Evolutionary conservation across 2,329 filamentous ascomycete genomes (phyloP).

Genomic region (Colletotrichum tanaceti): DNA sequence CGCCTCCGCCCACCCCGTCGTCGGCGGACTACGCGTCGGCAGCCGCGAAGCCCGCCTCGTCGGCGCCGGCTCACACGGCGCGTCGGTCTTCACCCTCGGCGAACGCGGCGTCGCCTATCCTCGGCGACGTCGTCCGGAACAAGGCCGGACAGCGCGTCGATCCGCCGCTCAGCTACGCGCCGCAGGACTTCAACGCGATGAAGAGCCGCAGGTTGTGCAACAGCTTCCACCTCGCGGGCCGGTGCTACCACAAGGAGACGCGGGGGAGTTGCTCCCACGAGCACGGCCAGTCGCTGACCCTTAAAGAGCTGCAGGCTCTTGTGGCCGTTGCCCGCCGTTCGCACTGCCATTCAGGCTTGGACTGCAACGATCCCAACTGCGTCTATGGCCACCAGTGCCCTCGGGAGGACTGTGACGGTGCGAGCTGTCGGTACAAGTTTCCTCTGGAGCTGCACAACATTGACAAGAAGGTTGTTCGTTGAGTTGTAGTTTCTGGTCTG

Average conservation of each 20-base stretch:
- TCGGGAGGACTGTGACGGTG: conserved; percentile 31
- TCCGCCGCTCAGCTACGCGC: conserved; percentile 40
- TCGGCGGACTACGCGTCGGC: conserved; percentile 41
- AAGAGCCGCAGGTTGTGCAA: conserved; percentile 50
- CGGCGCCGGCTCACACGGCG: background rate
- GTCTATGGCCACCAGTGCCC: conserved; percentile 43
- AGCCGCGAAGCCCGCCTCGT: conserved; percentile 22
- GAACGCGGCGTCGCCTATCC: background rate
- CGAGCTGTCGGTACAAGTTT: conserved; percentile 40
- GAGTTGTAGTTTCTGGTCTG: background rate
- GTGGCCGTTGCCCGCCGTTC: conserved; percentile 47
- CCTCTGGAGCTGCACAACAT: conserved; percentile 41
- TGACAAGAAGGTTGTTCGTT: conserved; percentile 26
- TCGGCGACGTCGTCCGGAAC: conserved; percentile 42
- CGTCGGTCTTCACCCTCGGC: background rate
- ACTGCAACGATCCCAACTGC: conserved; percentile 45
- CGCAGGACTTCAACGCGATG: conserved; percentile 42
- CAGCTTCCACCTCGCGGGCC: conserved; percentile 47
- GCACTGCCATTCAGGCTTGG: conserved; percentile 45
- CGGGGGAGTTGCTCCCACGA: conserved; percentile 44
- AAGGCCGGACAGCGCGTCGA: conserved; percentile 48
- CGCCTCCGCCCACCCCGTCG: conserved; percentile 42
- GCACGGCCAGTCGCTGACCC: conserved; percentile 44
- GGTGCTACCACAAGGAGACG: conserved; percentile 34
- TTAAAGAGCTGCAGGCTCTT: conserved; percentile 45